Conservation (phyloP, 345 rosid species). For the Aquilaria yunnanensis region DNA sequence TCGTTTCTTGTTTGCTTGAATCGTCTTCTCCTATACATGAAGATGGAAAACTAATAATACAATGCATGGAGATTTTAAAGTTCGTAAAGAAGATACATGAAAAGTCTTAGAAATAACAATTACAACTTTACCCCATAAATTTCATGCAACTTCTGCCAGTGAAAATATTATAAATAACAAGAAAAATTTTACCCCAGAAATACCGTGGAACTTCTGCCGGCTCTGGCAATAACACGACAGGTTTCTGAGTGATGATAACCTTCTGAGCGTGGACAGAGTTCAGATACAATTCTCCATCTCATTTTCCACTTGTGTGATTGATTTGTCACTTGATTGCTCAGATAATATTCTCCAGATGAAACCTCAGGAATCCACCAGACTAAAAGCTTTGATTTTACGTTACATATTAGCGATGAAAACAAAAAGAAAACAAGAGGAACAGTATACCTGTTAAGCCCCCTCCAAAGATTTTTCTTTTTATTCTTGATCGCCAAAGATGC, state of each 20-base stretch:
- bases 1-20: too few species aligned
- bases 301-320: background rate
- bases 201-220: background rate
- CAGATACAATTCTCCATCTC: background rate
- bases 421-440: background rate
- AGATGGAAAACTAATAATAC: too few species aligned
- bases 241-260: too few species aligned
- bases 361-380: too few species aligned
- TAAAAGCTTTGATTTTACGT: too few species aligned
- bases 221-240: background rate
- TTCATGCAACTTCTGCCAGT: too few species aligned
- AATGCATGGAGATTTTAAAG: too few species aligned
- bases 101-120: background rate
- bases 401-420: background rate
- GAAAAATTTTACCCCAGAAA: background rate
- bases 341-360: constrained; percentile 3
- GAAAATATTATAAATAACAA: background rate
- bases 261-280: background rate
- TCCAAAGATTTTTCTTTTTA: background rate
- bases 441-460: background rate
- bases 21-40: too few species aligned
- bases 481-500: background rate
- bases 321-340: background rate
- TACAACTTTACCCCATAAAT: background rate
- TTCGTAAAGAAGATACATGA: background rate